phyloP scores from a whole-genome alignment of 306 rosid genomes.

The Lathyrus oleraceus region DNA sequence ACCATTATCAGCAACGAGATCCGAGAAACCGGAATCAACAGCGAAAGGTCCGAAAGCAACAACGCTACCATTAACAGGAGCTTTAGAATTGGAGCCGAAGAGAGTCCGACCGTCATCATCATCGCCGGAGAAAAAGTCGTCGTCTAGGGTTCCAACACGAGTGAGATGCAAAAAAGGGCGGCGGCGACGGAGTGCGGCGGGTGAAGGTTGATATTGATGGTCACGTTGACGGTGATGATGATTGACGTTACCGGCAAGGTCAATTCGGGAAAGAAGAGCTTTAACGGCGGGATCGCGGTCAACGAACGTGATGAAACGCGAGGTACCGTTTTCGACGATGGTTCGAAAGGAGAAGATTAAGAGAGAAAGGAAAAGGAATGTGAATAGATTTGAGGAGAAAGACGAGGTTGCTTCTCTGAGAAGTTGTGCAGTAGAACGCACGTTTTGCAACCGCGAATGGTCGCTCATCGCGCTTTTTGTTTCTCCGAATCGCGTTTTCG shows the following conservation, averaged over 20 bases:
- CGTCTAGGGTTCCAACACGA: conserved; percentile 88
- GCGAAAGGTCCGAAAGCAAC: conserved; percentile 46
- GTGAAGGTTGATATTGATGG: conserved; percentile 21
- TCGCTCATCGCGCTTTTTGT: conserved; percentile 61
- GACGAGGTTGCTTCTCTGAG: conserved; percentile 50
- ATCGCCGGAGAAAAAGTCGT: conserved; percentile 85
- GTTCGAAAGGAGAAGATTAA: conserved; percentile 75
- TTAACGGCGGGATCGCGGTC: conserved; percentile 83
- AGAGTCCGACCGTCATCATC: conserved; percentile 69
- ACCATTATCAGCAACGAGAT: conserved; percentile 63
- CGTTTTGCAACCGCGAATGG: conserved; percentile 59
- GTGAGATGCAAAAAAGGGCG: conserved; percentile 87
- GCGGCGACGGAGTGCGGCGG: conserved; percentile 43
- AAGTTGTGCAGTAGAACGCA: conserved; percentile 60
- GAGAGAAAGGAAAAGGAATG: conserved; percentile 78
- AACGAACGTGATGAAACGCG: conserved; percentile 69
- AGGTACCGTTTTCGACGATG: conserved; percentile 69
- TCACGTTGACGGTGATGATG: conserved; percentile 27
- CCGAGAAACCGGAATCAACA: conserved; percentile 62
- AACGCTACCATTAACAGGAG: conserved; percentile 50
- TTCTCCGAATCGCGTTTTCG: not conserved
- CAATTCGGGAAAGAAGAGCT: conserved; percentile 76
- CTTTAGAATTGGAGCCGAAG: conserved; percentile 51
- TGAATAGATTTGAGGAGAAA: conserved; percentile 53
- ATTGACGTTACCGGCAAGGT: conserved; percentile 49